Percentiles rank a stretch among this genome's conserved stretches.
Evolutionary conservation across 2,329 filamentous ascomycete genomes (phyloP).

Genomic region (Tolypocladium ophioglossoides): DNA sequence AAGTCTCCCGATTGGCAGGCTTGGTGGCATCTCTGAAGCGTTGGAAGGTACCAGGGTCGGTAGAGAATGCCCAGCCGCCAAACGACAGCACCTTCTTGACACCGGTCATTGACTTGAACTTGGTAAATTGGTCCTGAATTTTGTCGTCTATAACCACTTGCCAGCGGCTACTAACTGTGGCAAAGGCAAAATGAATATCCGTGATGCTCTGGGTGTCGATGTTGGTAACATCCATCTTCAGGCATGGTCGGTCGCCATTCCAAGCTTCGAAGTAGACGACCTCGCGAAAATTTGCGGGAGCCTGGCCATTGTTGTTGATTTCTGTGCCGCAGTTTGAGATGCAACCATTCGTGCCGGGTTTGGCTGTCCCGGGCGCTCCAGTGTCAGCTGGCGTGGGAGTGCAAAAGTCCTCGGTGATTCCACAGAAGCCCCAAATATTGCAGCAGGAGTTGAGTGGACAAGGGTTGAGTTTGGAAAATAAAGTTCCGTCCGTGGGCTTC

Average conservation of each 20-base stretch:
- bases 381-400: conserved; percentile 10
- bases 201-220: conserved; percentile 12
- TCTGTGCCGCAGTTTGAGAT: conserved; percentile 17
- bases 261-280: conserved; percentile 13
- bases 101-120: too few species aligned
- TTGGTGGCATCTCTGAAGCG: too few species aligned
- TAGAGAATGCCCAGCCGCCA: too few species aligned
- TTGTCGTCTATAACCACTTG: conserved; percentile 4
- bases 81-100: too few species aligned
- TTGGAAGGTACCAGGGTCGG: too few species aligned
- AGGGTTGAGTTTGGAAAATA: conserved; percentile 14
- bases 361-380: conserved; percentile 25
- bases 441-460: conserved; percentile 20
- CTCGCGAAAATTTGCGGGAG: background rate
- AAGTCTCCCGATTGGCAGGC: conserved; percentile 16
- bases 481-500: conserved; percentile 2
- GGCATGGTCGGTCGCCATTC: background rate
- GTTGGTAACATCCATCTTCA: background rate
- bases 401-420: conserved; percentile 28
- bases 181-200: conserved; percentile 28
- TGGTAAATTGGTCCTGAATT: too few species aligned
- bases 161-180: conserved; percentile 11
- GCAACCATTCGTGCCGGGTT: conserved; percentile 14
- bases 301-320: conserved; percentile 8
- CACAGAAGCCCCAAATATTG: conserved; percentile 30